Evolutionary conservation across 2,329 filamentous ascomycete genomes (phyloP), one percentile per base, ranked within the genome.

Genomic region (Exophiala calicioides): DNA sequence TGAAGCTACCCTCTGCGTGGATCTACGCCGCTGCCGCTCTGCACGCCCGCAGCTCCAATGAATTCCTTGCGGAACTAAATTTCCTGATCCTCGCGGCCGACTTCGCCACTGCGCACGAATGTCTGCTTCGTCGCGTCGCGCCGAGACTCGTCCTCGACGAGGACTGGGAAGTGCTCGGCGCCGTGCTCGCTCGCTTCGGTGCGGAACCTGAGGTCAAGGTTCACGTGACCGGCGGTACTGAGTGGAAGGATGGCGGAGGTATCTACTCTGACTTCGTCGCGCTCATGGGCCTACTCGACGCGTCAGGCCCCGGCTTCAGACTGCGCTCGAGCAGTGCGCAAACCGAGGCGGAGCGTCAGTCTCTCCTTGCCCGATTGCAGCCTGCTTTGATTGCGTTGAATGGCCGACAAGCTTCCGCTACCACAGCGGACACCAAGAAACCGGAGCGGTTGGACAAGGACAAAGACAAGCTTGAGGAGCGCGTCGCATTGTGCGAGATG

Each of bases 11-110:
- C 0, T 68, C 76, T 1, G 67, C 78, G 3, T 95, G 91, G 90
- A 77, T 97, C 39, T 95, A 88, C 82, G 81, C 88, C 50, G 88
- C 93, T 13, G 88, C 90, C 62, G 90, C 90, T 9, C 75, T 91
- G 10, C 85, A 86, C 66, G 90, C 89, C 68, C 85, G 87, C 52
- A 83, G 84, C 47, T 81, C 83, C 35, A 54, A 50, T 29, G 82
- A 90, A 63, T 76, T 85, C 8, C 77, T 76, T 34, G 74, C 75
- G 4, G 88, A 95, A 66, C 86, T 91, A 7, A 78, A 85, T 44
- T 93, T 84, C 60, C 81, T 98, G 9, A 78, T 97, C 49, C 81
- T 82, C 37, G 91, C 90, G 2, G 78, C 80, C 29, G 82, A 87
- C 31, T 86, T 83, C 67, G 76, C 81, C 21, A 88, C 93, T 63